These are phyloP conservation scores for Saccharomycopsis vini DNA, from an alignment of 805 yeast species.

Conservation along the genomic window DNA sequence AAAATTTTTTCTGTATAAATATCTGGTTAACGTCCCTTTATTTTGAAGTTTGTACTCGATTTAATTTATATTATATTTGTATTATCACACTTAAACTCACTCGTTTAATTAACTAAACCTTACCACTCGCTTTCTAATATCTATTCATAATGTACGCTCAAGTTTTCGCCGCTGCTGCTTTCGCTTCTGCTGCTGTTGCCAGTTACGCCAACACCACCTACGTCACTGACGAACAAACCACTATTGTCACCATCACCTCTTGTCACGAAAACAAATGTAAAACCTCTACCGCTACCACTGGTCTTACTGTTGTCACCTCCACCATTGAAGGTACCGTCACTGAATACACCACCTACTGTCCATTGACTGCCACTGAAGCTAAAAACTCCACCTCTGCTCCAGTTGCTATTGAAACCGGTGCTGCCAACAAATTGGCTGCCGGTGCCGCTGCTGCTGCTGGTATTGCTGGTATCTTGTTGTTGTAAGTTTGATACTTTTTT, in stretches of 20 bases:
- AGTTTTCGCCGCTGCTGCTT: slow-evolving; percentile 18
- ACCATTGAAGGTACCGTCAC: slow-evolving; percentile 21
- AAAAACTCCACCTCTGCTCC: slow-evolving; percentile 7
- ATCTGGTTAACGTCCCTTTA: not conserved
- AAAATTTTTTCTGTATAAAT: not conserved
- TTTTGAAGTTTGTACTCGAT: not conserved
- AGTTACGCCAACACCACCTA: slow-evolving; percentile 22
- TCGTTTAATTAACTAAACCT: not conserved
- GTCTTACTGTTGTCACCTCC: slow-evolving; percentile 22
- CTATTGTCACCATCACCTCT: slow-evolving; percentile 25
- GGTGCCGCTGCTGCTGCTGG: slow-evolving; percentile 20
- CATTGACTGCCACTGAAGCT: slow-evolving; percentile 16
- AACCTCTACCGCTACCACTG: slow-evolving; percentile 20
- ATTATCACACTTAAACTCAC: not conserved
- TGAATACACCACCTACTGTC: slow-evolving; percentile 24
- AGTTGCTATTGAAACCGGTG: slow-evolving; percentile 16
- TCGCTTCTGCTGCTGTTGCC: slow-evolving; percentile 18
- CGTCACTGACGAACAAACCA: slow-evolving; percentile 21
- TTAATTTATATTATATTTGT: not conserved
- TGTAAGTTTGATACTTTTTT: slow-evolving; percentile 10
- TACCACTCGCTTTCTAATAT: slow-evolving; percentile 1
- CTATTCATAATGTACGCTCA: slow-evolving; percentile 13
- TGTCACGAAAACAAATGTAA: slow-evolving; percentile 19
- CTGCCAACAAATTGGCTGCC: slow-evolving; percentile 18
- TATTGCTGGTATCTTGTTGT: slow-evolving; percentile 19